Evolutionary conservation across 2,329 filamentous ascomycete genomes (phyloP).

Genomic region (Colletotrichum plurivorum): DNA sequence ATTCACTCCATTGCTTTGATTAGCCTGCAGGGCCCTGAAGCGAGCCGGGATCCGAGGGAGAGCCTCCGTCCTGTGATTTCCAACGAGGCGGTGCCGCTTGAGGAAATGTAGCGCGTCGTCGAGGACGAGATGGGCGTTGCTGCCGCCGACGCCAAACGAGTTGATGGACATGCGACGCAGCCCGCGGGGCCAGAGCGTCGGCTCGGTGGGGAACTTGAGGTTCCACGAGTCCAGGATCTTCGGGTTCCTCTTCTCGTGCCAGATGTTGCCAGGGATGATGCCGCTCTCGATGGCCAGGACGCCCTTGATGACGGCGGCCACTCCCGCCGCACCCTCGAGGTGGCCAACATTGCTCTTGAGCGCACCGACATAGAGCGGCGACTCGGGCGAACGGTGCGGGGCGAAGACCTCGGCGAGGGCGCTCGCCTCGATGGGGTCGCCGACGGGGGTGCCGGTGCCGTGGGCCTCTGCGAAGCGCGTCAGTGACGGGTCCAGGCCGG

Average conservation of each 20-base stretch:
- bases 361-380: constrained; percentile 46
- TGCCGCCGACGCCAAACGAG: constrained; percentile 49
- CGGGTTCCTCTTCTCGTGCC: constrained; percentile 49
- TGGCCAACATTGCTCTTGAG: constrained; percentile 47
- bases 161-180: constrained; percentile 69
- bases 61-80: constrained; percentile 31
- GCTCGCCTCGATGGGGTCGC: constrained; percentile 68
- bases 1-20: not conserved
- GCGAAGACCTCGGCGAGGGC: constrained; percentile 62
- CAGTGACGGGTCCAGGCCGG: constrained; percentile 44
- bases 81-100: constrained; percentile 22
- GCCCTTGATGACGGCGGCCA: constrained; percentile 47
- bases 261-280: constrained; percentile 49
- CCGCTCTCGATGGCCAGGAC: constrained; percentile 49
- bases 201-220: constrained; percentile 49
- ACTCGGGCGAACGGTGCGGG: constrained; percentile 51
- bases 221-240: constrained; percentile 46
- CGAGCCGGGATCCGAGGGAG: not conserved
- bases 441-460: constrained; percentile 69
- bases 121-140: constrained; percentile 46
- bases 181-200: constrained; percentile 45
- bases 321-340: constrained; percentile 43
- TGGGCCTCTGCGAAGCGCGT: constrained; percentile 59
- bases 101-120: constrained; percentile 49
- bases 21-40: not conserved